A percentile compares a stretch with the other conserved stretches of the same genome.
Conservation (phyloP, 306 rosid genomes). For the Herpetospermum pedunculosum region DNA sequence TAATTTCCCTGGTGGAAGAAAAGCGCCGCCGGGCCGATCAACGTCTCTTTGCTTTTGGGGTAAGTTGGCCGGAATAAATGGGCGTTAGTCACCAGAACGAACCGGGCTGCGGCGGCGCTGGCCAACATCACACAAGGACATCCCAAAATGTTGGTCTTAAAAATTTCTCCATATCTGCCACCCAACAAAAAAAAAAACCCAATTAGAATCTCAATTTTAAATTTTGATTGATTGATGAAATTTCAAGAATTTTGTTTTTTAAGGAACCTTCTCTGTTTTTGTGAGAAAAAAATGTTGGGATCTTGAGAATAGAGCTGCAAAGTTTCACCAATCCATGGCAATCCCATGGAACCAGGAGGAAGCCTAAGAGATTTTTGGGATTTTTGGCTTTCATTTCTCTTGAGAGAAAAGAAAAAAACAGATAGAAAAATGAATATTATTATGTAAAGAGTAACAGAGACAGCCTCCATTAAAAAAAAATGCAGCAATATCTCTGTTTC, state of each 20-base stretch:
- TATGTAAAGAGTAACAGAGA: conserved; percentile 11
- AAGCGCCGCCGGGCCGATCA: conserved; percentile 83
- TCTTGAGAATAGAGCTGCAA: conserved; percentile 72
- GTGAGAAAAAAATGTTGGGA: conserved; percentile 58
- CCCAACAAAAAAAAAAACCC: neutral
- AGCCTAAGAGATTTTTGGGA: conserved; percentile 19
- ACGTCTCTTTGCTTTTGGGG: conserved; percentile 78
- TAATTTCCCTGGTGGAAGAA: conserved; percentile 83
- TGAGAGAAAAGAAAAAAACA: conserved; percentile 21
- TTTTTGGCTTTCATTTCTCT: conserved; percentile 12
- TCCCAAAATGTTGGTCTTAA: conserved; percentile 62
- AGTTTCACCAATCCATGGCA: conserved; percentile 76
- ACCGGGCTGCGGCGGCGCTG: conserved; percentile 70
- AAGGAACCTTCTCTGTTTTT: conserved; percentile 61
- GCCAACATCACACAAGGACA: conserved; percentile 81
- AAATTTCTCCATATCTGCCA: conserved; percentile 72
- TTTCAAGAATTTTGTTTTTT: neutral
- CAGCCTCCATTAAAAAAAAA: conserved; percentile 42
- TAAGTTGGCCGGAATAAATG: conserved; percentile 77
- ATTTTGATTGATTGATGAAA: neutral
- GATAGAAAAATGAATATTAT: conserved; percentile 31
- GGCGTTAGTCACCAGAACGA: conserved; percentile 71
- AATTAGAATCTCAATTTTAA: neutral
- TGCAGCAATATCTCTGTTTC: conserved; percentile 4
- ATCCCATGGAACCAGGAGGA: conserved; percentile 91